Evolutionary conservation across 768 basidiomycete genomes (phyloP), one percentile per base, ranked within the genome.

Genomic region (Naganishia antarctica): DNA sequence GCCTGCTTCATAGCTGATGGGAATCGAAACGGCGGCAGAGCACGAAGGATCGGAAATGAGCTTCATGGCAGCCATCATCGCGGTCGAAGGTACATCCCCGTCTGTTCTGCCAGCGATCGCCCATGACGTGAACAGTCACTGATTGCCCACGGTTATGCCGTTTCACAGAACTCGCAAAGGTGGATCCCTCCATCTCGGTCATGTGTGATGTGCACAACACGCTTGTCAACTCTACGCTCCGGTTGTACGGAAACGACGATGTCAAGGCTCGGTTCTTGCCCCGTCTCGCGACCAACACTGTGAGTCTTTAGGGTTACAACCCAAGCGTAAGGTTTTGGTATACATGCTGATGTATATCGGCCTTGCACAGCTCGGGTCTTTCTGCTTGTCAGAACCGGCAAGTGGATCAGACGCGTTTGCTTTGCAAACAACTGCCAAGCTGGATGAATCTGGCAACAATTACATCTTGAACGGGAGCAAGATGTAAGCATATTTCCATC

Each of bases 131-230:
- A 43, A 32, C n/a, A n/a, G n/a, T n/a, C n/a, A n/a, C n/a, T n/a
- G 23, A 46, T 60, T 28, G 50, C 50, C 31, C 3, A 50, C 26
- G 16, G 28, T 16, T 23, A 9, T 2, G 4, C 16, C 45, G 15
- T 8, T 51, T 21, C 28, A 44, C 62, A 75, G 96, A 99, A 76
- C 87, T 99, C 29, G 94, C 96, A 34, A 92, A 90, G 73, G 82
- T 97, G 40, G 96, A 99, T 76, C 91, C 96, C 0, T 90, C 90
- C 3, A 94, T 99, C 16, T 96, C 93, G 4, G 96, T 98, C 28
- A 80, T 94, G 76, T 93, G 90, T 69, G 96, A 99, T 73, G 96
- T 99, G 4, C 96, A 99, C 82, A 98, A 98, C 77, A 99, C 96
- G 13, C 85, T 99, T 41, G 90, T 97, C 68, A 94, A 97, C 80